phyloP scores from a whole-genome alignment of 1,284 basidiomycete genomes.

The Sparassis latifolia region DNA sequence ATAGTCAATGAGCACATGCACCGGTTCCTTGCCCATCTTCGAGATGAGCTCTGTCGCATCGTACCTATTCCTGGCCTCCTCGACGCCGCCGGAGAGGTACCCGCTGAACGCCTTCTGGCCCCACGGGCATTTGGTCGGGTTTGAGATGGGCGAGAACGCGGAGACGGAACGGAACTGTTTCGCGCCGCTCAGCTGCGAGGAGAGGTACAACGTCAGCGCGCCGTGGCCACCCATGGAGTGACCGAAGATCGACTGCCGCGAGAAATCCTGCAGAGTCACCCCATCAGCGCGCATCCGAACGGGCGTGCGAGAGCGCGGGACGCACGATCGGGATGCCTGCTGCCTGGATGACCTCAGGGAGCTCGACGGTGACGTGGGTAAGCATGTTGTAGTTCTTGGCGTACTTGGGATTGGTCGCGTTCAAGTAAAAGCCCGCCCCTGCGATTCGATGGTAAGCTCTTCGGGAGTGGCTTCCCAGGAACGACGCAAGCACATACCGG shows the following conservation, averaged over 20 bases:
- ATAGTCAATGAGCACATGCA: conserved; percentile 83
- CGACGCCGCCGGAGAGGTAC: conserved; percentile 77
- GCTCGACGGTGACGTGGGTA: conserved; percentile 74
- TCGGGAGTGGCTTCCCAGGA: not conserved
- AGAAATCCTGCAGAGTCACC: conserved; percentile 46
- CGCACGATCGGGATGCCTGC: conserved; percentile 63
- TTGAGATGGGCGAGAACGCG: conserved; percentile 89
- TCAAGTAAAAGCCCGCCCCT: conserved; percentile 92
- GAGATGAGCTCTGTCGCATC: conserved; percentile 85
- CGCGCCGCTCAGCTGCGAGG: conserved; percentile 35
- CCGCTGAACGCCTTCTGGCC: conserved; percentile 89
- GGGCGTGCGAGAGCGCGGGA: conserved; percentile 7
- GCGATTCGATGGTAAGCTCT: not conserved
- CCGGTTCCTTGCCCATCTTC: conserved; percentile 48
- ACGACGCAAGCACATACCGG: conserved; percentile 33
- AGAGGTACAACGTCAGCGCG: conserved; percentile 87
- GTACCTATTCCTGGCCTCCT: conserved; percentile 70
- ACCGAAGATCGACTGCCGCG: conserved; percentile 75
- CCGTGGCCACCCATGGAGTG: conserved; percentile 95
- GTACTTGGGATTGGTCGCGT: conserved; percentile 80
- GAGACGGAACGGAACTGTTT: conserved; percentile 84
- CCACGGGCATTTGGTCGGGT: conserved; percentile 87
- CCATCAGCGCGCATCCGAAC: not conserved
- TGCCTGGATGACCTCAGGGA: conserved; percentile 70
- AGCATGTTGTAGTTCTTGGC: conserved; percentile 90